Base-by-base conservation (phyloP, 1,139 yeast species). In the Candida sojae region DNA sequence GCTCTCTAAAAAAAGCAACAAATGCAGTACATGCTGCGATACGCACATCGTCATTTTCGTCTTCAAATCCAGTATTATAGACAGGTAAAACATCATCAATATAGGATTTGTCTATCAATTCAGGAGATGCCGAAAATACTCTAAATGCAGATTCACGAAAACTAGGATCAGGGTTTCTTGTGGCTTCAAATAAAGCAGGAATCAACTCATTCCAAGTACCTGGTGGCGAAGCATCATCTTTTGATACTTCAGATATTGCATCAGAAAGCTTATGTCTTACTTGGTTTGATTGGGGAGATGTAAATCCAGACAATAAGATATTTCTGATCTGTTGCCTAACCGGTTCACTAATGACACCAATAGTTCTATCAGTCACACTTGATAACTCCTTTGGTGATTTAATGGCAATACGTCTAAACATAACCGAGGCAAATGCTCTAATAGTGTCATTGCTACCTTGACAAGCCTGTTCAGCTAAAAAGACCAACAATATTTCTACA, bases 221-320 rank as follows among this genome's bases (percentile, higher is more conserved):
- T 26, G 74, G 73, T 12, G 74, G 74, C 4, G 73, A 63, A 10
- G 71, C 72, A 57, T 83, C 88, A 43, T 79, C 83, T 57, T 83
- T 84, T 3, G 97, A 96, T 38, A 93, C 83, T 66, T 92, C 98
- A 1, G 98, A 89, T 48, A 93, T 88, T 4, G 96, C 96, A 71
- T 93, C 99, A 4, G 97, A 85, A 47, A 93, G 75, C 64, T 93
- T 93, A 66, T 92, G 97, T 64, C 98, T 84, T 34, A 91, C 92
- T 53, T 79, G 81, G 52, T 82, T 82, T 23, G 87, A 73, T 49
- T 78, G 84, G 48, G 77, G 85, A 3, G 84, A 63, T 5, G 80
- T 64, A 57, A 93, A 89, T 10, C 97, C 98, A 48, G 79, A 78
- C 56, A 92, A 75, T 43, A 93, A 77, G 34, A 82, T 74, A 12